These are phyloP conservation scores for Metschnikowia lunata DNA, from an alignment of 805 yeast species.

Conservation along the genomic window DNA sequence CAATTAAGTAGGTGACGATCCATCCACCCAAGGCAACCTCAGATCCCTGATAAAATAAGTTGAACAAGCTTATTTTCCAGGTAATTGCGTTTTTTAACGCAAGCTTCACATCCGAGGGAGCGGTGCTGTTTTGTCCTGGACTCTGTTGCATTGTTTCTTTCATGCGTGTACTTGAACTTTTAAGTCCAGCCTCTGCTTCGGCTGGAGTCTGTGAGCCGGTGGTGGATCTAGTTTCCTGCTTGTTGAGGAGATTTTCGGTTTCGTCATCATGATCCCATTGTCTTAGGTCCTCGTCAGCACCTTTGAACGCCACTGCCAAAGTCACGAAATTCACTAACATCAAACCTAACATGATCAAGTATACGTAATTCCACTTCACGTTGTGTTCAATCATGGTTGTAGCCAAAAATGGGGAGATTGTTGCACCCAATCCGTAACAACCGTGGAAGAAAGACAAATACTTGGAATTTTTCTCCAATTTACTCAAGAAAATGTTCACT, in stretches of 20 bases:
- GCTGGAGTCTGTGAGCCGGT: conserved; percentile 1
- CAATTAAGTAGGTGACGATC: conserved; percentile 23
- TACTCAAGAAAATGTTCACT: conserved; percentile 20
- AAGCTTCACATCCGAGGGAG: conserved; percentile 9
- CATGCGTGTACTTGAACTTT: conserved; percentile 4
- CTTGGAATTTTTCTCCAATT: conserved; percentile 20
- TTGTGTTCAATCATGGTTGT: conserved; percentile 17
- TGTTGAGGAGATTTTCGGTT: conserved; percentile 1
- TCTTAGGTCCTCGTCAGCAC: conserved; percentile 17
- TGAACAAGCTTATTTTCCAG: conserved; percentile 19
- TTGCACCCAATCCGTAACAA: conserved; percentile 23
- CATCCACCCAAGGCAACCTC: conserved; percentile 24
- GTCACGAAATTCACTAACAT: conserved; percentile 12
- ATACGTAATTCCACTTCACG: conserved; percentile 19
- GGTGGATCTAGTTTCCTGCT: neutral
- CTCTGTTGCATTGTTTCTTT: neutral
- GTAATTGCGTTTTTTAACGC: conserved; percentile 18
- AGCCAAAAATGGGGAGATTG: conserved; percentile 22
- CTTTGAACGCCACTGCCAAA: conserved; percentile 11
- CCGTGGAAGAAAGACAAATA: conserved; percentile 22
- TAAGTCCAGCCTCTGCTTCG: conserved; percentile 7
- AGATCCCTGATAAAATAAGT: conserved; percentile 20
- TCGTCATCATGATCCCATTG: conserved; percentile 16
- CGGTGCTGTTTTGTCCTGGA: neutral
- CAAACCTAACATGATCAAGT: conserved; percentile 15